Evolutionary conservation across 2,329 filamentous ascomycete genomes (phyloP), one percentile per base, ranked within the genome.

Genomic region (Apiospora kogelbergensis): DNA sequence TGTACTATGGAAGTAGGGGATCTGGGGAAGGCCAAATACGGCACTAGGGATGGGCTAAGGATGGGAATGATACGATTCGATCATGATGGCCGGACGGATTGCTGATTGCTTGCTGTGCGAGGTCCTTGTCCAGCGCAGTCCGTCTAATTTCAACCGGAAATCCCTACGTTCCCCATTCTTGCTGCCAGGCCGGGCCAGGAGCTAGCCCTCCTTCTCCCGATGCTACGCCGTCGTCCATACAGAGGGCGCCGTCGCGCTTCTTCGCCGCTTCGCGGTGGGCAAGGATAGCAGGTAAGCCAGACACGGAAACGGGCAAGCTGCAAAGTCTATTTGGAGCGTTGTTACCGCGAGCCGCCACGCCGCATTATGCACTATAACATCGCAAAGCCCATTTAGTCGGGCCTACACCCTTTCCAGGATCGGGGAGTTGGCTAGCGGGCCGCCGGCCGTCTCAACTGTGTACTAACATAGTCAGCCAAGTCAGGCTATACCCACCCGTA

Each of bases 111-210:
- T 6, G n/a, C 24, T 17, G 48, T 46, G 48, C 15, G 13, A 57
- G 13, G 7, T 17, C 46, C 46, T 17, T 30, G 46, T 13, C 24
- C 24, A 30, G 11, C 26, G 26, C 48, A 57, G 48, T 57, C 48
- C 48, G 48, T 57, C 24, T 57, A 57, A 57, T 57, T 57, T 33
- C 48, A 26, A 33, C 48, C 48, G 48, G 48, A 57, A 57, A 57
- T 57, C n/a, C n/a, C 45, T 48, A 24, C 45, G 3, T 10, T 30
- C 48, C 48, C 48, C 48, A 57, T 57, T 57, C 26, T 57, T 57
- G 48, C 48, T 57, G 48, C 48, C 48, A 57, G 48, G 17, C 2
- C 15, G 40, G 4, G 7, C 40, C 5, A 15, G 11, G 40, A 4
- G 15, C 26, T 17, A 53, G 46, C 11, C 48, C 22, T 53, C 24